phyloP scores from a whole-genome alignment of 768 basidiomycete species.

The Panaeolus papilionaceus region DNA sequence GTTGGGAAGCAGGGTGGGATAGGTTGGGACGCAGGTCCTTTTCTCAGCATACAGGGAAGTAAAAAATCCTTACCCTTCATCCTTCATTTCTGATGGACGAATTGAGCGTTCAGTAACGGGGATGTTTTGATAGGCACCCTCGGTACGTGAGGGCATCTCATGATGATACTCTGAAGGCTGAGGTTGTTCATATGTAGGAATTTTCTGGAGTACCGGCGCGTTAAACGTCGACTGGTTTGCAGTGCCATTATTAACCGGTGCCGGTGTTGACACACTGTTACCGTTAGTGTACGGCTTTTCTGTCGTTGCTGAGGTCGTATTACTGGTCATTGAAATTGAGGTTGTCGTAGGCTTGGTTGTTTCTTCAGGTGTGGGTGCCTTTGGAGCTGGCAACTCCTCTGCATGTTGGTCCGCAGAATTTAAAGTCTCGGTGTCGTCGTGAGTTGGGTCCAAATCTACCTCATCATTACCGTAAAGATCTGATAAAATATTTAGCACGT shows the following conservation, averaged over 20 bases:
- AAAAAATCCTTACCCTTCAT: conserved; percentile 88
- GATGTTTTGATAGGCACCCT: conserved; percentile 50
- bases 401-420: conserved; percentile 22
- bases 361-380: conserved; percentile 24
- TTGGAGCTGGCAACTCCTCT: conserved; percentile 25
- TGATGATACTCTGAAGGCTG: conserved; percentile 58
- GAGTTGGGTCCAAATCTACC: conserved; percentile 53
- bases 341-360: conserved; percentile 21
- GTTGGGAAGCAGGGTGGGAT: conserved; percentile 19
- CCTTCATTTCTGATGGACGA: conserved; percentile 92
- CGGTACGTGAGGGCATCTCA: conserved; percentile 37
- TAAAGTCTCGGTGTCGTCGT: conserved; percentile 30
- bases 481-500: conserved; percentile 30
- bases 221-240: conserved; percentile 40
- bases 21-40: neutral
- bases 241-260: conserved; percentile 27
- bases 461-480: conserved; percentile 83
- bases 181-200: conserved; percentile 80
- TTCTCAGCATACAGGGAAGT: conserved; percentile 27
- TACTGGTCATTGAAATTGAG: conserved; percentile 11
- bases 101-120: conserved; percentile 67
- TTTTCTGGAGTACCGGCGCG: conserved; percentile 63
- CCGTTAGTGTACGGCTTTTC: conserved; percentile 28
- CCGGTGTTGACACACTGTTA: conserved; percentile 22
- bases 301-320: conserved; percentile 19